Percentiles rank a stretch among this genome's conserved stretches.
Conservation (phyloP, 805 yeast genomes). For the Komagataella pseudopastoris region DNA sequence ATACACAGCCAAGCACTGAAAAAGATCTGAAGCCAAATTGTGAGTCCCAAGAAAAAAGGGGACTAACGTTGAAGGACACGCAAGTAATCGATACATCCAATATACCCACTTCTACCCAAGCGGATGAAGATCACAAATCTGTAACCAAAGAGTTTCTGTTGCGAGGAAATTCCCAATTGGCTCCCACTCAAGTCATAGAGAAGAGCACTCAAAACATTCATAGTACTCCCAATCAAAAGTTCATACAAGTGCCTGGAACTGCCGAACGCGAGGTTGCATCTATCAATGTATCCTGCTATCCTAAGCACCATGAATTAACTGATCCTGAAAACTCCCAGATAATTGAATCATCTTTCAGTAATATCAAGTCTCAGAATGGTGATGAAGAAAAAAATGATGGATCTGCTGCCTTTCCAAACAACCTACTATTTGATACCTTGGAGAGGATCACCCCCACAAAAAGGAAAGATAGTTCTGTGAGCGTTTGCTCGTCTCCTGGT, state of each 20-base stretch:
- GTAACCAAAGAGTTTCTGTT: neutral
- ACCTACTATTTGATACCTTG: neutral
- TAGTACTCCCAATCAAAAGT: neutral
- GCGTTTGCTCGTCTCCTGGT: neutral
- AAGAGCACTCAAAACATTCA: neutral
- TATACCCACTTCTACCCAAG: neutral
- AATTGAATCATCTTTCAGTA: neutral
- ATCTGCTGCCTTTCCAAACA: neutral
- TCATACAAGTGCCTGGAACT: neutral
- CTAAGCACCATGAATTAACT: neutral
- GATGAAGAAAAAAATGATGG: neutral
- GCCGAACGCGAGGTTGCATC: neutral
- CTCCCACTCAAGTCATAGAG: neutral
- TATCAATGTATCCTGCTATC: neutral
- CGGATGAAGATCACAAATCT: neutral
- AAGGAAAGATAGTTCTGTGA: neutral
- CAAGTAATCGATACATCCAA: neutral
- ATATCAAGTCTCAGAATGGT: neutral
- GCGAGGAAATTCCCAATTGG: neutral
- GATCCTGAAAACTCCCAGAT: neutral
- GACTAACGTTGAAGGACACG: neutral
- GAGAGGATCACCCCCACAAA: neutral
- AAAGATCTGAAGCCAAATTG: neutral
- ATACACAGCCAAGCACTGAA: neutral
- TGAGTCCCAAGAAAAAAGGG: neutral